Conservation (phyloP, 192 early-diverging fungal genomes). For the Coemansia sp. region DNA sequence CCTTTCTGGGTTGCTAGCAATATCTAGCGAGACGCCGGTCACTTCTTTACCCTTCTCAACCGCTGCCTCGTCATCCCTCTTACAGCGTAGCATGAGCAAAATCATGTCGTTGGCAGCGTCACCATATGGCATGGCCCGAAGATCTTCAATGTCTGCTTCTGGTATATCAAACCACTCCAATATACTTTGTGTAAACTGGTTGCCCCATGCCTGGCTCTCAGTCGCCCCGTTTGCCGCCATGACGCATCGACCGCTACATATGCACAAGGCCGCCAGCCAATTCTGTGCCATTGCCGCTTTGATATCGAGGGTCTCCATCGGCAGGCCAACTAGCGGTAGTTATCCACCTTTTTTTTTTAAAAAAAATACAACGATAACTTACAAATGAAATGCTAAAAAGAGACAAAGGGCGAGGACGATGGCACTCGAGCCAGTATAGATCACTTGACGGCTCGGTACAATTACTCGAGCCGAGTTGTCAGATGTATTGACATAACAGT, state of each 20-base stretch:
- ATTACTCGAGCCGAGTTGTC: neutral
- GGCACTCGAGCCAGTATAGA: neutral
- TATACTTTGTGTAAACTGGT: conserved; percentile 31
- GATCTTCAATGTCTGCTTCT: conserved; percentile 10
- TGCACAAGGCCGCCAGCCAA: conserved; percentile 43
- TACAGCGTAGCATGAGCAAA: conserved; percentile 37
- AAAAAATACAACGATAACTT: neutral
- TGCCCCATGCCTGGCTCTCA: conserved; percentile 24
- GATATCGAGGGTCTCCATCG: conserved; percentile 33
- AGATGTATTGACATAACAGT: too few relatives aligned
- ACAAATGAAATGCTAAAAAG: neutral
- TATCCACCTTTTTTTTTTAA: neutral
- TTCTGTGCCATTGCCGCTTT: conserved; percentile 17
- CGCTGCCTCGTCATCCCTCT: conserved; percentile 29
- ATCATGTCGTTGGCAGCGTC: conserved; percentile 43
- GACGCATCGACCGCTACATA: conserved; percentile 42
- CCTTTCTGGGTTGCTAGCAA: conserved; percentile 27
- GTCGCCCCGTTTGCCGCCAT: conserved; percentile 20
- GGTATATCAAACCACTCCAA: conserved; percentile 33
- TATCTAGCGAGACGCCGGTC: conserved; percentile 15
- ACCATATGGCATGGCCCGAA: conserved; percentile 26
- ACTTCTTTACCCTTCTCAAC: neutral
- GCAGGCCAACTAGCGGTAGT: neutral
- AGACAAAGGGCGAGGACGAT: neutral
- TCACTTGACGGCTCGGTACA: neutral